Evolutionary conservation across 331 rosid species (phyloP).

Genomic region (Saraca asoca): DNA sequence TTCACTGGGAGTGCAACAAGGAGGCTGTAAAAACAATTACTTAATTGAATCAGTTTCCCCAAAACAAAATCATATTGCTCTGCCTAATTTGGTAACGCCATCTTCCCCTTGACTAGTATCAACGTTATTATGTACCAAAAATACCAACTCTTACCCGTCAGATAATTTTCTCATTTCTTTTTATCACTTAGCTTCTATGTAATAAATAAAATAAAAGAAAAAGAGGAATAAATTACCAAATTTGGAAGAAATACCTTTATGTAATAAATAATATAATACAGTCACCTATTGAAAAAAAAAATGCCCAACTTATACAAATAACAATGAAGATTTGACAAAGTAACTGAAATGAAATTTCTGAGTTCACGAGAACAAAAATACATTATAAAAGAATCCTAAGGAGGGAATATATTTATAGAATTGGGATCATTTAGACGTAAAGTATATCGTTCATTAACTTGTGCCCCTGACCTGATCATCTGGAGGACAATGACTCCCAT

Average conservation of each 20-base stretch:
- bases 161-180: slow-evolving; percentile 21
- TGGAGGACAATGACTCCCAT: slow-evolving; percentile 88
- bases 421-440: background rate
- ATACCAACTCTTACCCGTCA: slow-evolving; percentile 10
- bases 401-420: background rate
- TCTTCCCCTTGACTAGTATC: slow-evolving; percentile 6
- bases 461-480: slow-evolving; percentile 81
- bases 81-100: slow-evolving; percentile 11
- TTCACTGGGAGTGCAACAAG: slow-evolving; percentile 75
- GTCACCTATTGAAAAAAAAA: background rate
- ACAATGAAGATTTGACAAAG: slow-evolving; percentile 29
- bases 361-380: background rate
- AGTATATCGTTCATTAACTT: background rate
- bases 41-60: slow-evolving; percentile 39
- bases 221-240: background rate
- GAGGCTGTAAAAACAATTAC: slow-evolving; percentile 62
- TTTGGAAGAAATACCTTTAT: slow-evolving; percentile 11
- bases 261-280: background rate
- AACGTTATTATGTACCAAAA: slow-evolving; percentile 23
- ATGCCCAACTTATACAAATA: slow-evolving; percentile 8
- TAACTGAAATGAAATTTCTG: slow-evolving; percentile 24
- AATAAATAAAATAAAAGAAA: background rate
- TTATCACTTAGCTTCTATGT: slow-evolving; percentile 19
- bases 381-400: too few species aligned
- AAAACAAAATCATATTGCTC: slow-evolving; percentile 23